These are phyloP conservation scores for Filosporella fistucella DNA, from an alignment of 495 filamentous ascomycete species.

Conservation along the genomic window DNA sequence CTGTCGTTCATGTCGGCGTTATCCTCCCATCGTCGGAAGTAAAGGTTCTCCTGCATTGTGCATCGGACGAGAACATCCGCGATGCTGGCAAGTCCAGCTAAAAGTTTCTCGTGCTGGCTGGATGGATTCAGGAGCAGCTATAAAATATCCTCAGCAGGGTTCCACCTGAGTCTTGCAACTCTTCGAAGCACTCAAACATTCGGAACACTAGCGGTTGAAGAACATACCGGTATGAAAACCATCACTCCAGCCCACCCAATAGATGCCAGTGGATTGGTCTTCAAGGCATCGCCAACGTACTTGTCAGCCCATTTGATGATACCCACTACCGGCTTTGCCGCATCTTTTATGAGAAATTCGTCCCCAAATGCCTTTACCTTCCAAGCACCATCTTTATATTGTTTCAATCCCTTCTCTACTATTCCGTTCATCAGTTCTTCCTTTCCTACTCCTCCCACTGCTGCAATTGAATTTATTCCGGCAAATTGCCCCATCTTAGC, in stretches of 20 bases:
- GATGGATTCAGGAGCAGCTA: constrained; percentile 5
- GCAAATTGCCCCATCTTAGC: background rate
- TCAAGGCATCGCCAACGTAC: constrained; percentile 1
- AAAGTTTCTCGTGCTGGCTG: background rate
- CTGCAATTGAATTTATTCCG: no score
- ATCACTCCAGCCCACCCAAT: constrained; percentile 18
- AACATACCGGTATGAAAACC: constrained; percentile 12
- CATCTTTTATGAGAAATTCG: constrained; percentile 3
- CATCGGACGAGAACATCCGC: background rate
- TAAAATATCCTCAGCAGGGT: background rate
- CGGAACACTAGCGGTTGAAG: background rate
- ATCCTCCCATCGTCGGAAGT: background rate
- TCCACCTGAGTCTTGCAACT: no score
- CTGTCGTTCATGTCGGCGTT: background rate
- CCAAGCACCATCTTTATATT: constrained; percentile 9
- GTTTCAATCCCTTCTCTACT: constrained; percentile 9
- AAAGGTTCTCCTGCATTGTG: background rate
- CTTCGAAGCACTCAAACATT: background rate
- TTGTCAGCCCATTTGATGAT: constrained; percentile 1
- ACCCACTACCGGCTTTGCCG: background rate
- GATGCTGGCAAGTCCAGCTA: background rate
- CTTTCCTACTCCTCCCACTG: background rate
- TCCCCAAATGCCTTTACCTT: constrained; percentile 10
- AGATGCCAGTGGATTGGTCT: constrained; percentile 12
- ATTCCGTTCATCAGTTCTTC: constrained; percentile 2